These are phyloP conservation scores for Naganishia albida DNA, from an alignment of 1,284 basidiomycete genomes.

Conservation along the genomic window DNA sequence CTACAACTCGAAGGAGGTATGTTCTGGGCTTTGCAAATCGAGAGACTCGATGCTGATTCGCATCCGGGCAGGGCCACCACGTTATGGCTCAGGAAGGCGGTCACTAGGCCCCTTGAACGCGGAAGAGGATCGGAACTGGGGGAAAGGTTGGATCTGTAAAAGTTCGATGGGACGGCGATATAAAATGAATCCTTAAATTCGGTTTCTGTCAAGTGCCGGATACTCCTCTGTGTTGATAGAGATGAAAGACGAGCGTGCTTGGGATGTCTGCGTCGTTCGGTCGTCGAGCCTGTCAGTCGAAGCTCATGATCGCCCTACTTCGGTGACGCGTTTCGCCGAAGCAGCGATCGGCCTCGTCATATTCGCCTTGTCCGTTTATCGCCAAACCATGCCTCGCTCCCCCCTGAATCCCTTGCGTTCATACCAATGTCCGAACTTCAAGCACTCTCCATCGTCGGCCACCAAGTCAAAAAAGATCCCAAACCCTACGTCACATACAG, in stretches of 20 bases:
- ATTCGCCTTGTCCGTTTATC: not conserved
- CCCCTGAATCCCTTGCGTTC: not conserved
- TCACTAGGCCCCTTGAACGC: constrained; percentile 37
- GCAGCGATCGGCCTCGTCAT: constrained; percentile 1
- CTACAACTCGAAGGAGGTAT: constrained; percentile 50
- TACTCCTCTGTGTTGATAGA: too few relatives aligned
- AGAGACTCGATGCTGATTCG: not conserved
- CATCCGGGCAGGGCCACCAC: constrained; percentile 47
- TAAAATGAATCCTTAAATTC: too few relatives aligned
- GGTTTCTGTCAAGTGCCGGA: too few relatives aligned
- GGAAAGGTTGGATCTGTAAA: too few relatives aligned
- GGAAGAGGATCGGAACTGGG: too few relatives aligned
- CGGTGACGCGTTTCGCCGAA: constrained; percentile 8
- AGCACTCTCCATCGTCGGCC: constrained; percentile 50
- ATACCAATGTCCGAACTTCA: constrained; percentile 50
- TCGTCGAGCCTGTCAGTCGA: too few relatives aligned
- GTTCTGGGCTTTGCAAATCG: not conserved
- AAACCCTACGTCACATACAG: constrained; percentile 53
- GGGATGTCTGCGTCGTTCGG: too few relatives aligned
- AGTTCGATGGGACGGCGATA: too few relatives aligned
- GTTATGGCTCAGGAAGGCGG: constrained; percentile 40
- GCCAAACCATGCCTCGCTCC: not conserved
- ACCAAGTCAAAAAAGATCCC: constrained; percentile 46
- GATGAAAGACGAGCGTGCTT: too few relatives aligned
- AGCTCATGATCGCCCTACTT: too few relatives aligned